These are phyloP conservation scores for Talaromyces wortmannii DNA, from an alignment of 495 filamentous ascomycete species.

Conservation along the genomic window DNA sequence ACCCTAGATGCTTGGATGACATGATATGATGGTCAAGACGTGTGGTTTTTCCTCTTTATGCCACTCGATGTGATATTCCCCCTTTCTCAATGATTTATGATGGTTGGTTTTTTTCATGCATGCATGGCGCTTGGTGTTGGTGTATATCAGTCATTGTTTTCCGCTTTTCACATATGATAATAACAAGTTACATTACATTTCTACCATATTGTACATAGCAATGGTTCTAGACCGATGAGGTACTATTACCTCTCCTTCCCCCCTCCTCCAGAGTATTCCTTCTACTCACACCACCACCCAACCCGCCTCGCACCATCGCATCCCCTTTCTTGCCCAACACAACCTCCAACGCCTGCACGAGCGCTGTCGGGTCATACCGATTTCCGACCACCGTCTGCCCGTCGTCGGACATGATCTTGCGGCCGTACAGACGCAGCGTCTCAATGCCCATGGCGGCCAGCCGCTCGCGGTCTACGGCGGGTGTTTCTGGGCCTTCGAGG, in stretches of 20 bases:
- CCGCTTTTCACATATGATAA: not conserved
- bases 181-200: not conserved
- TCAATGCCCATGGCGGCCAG: slow-evolving; percentile 66
- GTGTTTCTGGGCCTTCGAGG: slow-evolving; percentile 64
- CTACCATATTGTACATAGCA: not conserved
- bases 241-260: slow-evolving; percentile 16
- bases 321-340: slow-evolving; percentile 66
- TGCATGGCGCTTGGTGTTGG: too few species aligned
- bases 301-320: slow-evolving; percentile 32
- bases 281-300: slow-evolving; percentile 47
- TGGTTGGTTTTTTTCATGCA: too few species aligned
- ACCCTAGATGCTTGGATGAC: too few species aligned
- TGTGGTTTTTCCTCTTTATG: too few species aligned
- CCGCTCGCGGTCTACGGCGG: slow-evolving; percentile 59
- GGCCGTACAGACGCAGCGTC: slow-evolving; percentile 68
- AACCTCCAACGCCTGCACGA: slow-evolving; percentile 70
- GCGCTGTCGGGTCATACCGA: slow-evolving; percentile 69
- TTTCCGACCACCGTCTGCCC: slow-evolving; percentile 37
- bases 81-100: too few species aligned
- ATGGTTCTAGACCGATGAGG: not conserved
- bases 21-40: too few species aligned
- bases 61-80: too few species aligned
- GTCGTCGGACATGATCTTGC: slow-evolving; percentile 38
- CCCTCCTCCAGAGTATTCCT: slow-evolving; percentile 58
- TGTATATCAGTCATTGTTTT: not conserved